Conservation (phyloP, 2,329 filamentous ascomycete genomes). For the Paracoccidioides lutzii region DNA sequence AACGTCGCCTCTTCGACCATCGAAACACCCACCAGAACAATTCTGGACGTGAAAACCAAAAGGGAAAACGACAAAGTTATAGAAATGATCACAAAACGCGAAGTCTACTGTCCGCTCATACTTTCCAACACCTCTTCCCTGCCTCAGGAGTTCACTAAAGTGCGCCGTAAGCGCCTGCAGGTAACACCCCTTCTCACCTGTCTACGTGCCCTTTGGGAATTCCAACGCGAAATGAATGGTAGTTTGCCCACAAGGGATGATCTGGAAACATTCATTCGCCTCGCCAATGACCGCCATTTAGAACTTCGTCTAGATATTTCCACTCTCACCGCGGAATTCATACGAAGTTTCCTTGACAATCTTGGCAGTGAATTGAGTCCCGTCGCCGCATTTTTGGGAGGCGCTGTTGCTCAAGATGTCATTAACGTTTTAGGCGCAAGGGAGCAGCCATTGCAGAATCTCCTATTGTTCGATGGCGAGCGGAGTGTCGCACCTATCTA, state of each 20-base stretch:
- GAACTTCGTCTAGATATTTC: slow-evolving; percentile 57
- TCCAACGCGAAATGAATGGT: slow-evolving; percentile 47
- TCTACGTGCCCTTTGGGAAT: slow-evolving; percentile 82
- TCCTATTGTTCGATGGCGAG: slow-evolving; percentile 82
- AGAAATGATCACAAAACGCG: slow-evolving; percentile 83
- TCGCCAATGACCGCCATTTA: slow-evolving; percentile 66
- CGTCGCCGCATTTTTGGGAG: slow-evolving; percentile 78
- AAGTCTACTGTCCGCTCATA: slow-evolving; percentile 76
- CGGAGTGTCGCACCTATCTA: slow-evolving; percentile 67
- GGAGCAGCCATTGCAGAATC: slow-evolving; percentile 92
- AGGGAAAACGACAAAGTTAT: slow-evolving; percentile 58
- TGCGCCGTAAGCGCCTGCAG: slow-evolving; percentile 53
- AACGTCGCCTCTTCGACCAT: slow-evolving; percentile 53
- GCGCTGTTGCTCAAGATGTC: slow-evolving; percentile 84
- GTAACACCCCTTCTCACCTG: slow-evolving; percentile 80
- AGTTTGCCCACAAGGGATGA: slow-evolving; percentile 50
- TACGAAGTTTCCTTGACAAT: slow-evolving; percentile 77
- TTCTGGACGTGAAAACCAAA: slow-evolving; percentile 58
- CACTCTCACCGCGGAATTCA: slow-evolving; percentile 55
- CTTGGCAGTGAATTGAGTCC: slow-evolving; percentile 73
- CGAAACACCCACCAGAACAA: slow-evolving; percentile 66
- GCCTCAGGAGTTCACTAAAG: slow-evolving; percentile 54
- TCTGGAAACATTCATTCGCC: slow-evolving; percentile 60
- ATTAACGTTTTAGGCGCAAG: slow-evolving; percentile 88
- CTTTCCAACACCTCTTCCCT: slow-evolving; percentile 72